Conservation (phyloP, 441 rosid genomes). For the Populus tomentosa region DNA sequence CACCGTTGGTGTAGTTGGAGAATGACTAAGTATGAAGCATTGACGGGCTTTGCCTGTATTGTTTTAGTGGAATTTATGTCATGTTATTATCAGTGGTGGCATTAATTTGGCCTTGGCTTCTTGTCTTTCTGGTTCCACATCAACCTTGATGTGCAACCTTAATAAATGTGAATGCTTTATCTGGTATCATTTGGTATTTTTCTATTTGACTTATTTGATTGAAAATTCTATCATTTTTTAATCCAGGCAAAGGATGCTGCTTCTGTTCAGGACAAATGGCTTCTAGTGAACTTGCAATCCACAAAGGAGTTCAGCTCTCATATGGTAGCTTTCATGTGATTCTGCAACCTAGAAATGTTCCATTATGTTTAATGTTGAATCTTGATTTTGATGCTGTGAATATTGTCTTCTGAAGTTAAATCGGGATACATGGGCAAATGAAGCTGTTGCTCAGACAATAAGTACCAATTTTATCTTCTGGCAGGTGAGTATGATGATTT, state of each 20-base stretch:
- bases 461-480: constrained; percentile 85
- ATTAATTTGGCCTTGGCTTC: not conserved
- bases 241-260: constrained; percentile 77
- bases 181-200: not conserved
- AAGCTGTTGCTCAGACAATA: constrained; percentile 83
- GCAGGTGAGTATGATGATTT: constrained; percentile 55
- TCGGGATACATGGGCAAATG: constrained; percentile 97
- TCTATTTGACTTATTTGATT: constrained; percentile 4
- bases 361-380: constrained; percentile 3
- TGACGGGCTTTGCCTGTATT: not conserved
- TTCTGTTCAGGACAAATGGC: constrained; percentile 81
- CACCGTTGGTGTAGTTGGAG: not conserved
- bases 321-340: constrained; percentile 48
- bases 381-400: constrained; percentile 12
- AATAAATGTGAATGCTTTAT: not conserved
- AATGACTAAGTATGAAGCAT: not conserved
- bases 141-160: not conserved
- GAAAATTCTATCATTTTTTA: not conserved
- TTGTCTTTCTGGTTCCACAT: not conserved
- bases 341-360: not conserved
- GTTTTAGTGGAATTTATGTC: not conserved
- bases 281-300: constrained; percentile 87
- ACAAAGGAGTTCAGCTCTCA: constrained; percentile 93
- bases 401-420: constrained; percentile 62
- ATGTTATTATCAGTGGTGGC: not conserved